phyloP scores from a whole-genome alignment of 306 rosid genomes.

The Vigna unguiculata region DNA sequence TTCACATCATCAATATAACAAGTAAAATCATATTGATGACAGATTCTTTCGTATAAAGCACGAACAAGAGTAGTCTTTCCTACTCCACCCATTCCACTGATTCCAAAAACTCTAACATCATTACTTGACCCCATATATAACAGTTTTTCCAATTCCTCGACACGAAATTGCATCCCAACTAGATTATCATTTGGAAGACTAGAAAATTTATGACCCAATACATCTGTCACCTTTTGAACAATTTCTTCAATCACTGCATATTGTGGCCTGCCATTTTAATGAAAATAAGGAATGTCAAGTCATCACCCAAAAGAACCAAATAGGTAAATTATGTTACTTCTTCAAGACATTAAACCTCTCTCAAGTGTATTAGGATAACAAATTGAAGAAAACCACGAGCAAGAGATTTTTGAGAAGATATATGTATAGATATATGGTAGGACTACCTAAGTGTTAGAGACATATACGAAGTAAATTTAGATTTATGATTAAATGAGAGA shows the following conservation, averaged over 20 bases:
- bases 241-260: conserved; percentile 2
- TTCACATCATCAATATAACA: background rate
- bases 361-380: too few relatives aligned
- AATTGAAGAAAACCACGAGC: too few relatives aligned
- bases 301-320: too few relatives aligned
- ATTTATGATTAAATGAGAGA: too few relatives aligned
- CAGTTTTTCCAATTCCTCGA: conserved; percentile 23
- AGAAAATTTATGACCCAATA: conserved; percentile 1
- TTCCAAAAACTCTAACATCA: conserved; percentile 30
- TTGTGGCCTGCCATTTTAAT: too few relatives aligned
- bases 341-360: too few relatives aligned
- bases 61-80: conserved; percentile 41
- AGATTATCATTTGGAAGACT: conserved; percentile 22
- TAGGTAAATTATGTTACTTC: too few relatives aligned
- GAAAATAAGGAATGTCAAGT: too few relatives aligned
- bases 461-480: too few relatives aligned
- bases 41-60: background rate
- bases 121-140: background rate
- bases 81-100: conserved; percentile 45
- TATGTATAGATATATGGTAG: too few relatives aligned
- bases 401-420: too few relatives aligned
- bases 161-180: conserved; percentile 34
- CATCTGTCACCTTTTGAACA: background rate
- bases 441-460: too few relatives aligned
- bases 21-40: background rate